Base-by-base conservation (phyloP, 176 grass and related monocot genomes). In the Musa schizocarpa region DNA sequence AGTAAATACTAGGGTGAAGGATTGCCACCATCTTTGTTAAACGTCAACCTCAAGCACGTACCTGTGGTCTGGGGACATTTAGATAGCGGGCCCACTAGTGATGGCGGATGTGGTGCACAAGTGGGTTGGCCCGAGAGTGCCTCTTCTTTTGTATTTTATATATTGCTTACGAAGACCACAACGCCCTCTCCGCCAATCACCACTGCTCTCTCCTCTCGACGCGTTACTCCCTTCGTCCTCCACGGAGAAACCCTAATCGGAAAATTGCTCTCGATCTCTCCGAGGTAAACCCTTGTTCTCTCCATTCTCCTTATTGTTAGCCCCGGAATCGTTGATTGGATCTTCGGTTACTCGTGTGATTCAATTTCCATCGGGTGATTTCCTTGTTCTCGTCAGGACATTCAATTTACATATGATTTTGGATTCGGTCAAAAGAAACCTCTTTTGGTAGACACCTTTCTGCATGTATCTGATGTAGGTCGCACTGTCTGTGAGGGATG, bases 241-340 rank as follows among this genome's bases (percentile, higher is more conserved):
- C 16, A 43, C 43, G 68, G 43, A 70, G 67, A 70, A 70, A 70
- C 68, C 68, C 68, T 70, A 70, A 70, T 70, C 68, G 68, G 17
- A 43, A 49, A 49, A 49, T 69, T n/a, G 23, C 26, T 69, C 66
- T 26, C 14, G 66, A 69, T 69, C 34, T 69, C 12, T 17, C 13
- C 29, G 68, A 70, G 68, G 68, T 70, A 70, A 43, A 51, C 43
- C 68, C 9, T 10, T 65, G 12, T 13, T 10, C 9, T 65, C 8
- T 65, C 23, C 22, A 5, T 61, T 61, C 0, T 43, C 57, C 14
- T 20, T 61, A n/a, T 19, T 61, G n/a, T 61, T 21, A 61, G 13
- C 17, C 14, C 4, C 17, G 16, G 17, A 20, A 61, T 61, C n/a
- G 16, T 9, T 61, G 1, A 6, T n/a, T n/a, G 17, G 57, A 17